These are phyloP conservation scores for Quercus engelmannii DNA, from an alignment of 306 rosid species.

Conservation along the genomic window DNA sequence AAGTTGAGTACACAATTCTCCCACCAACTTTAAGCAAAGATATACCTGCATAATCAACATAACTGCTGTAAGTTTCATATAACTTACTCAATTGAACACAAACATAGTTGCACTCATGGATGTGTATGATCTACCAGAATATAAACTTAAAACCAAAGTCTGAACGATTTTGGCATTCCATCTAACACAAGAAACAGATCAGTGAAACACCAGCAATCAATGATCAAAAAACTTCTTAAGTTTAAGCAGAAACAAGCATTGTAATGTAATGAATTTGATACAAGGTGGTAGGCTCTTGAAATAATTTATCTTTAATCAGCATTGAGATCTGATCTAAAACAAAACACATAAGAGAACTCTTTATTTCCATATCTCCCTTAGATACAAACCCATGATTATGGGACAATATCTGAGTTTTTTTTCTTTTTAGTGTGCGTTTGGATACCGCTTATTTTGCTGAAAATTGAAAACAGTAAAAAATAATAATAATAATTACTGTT, in stretches of 20 bases:
- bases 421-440: neutral
- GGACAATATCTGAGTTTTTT: neutral
- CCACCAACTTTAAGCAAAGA: constrained; percentile 91
- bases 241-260: neutral
- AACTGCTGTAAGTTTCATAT: constrained; percentile 1
- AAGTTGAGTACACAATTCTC: constrained; percentile 95
- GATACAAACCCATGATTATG: neutral
- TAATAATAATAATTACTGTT: too few species aligned
- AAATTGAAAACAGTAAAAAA: too few species aligned
- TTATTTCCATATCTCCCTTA: neutral
- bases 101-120: neutral
- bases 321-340: constrained; percentile 4
- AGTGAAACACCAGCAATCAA: constrained; percentile 1
- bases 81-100: neutral
- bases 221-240: constrained; percentile 10
- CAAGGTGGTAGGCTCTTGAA: neutral
- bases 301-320: neutral
- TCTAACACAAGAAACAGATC: constrained; percentile 8
- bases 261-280: constrained; percentile 7
- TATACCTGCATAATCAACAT: constrained; percentile 54
- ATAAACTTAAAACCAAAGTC: neutral
- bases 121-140: neutral
- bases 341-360: constrained; percentile 7
- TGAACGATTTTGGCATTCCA: constrained; percentile 4
- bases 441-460: too few species aligned